These are phyloP conservation scores for Cutaneotrichosporon dermatis DNA, from an alignment of 1,284 basidiomycete genomes.

Conservation along the genomic window DNA sequence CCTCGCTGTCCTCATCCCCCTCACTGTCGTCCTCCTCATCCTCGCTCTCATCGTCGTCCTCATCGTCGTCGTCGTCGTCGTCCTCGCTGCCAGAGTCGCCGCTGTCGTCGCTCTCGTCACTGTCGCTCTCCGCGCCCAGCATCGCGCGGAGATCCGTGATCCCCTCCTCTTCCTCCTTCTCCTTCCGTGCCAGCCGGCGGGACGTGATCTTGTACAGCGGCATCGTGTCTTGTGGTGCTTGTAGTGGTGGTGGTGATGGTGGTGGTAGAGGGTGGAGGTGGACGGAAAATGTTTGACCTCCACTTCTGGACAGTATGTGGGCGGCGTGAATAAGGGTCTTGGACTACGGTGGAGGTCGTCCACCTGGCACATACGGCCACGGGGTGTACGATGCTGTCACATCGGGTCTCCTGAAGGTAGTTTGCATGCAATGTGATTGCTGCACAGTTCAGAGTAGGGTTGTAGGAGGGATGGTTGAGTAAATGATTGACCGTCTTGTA, in stretches of 20 bases:
- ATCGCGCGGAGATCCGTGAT: constrained; percentile 54
- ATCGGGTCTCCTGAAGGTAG: too few species aligned
- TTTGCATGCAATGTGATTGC: too few species aligned
- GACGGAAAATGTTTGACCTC: neutral
- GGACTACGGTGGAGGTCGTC: neutral
- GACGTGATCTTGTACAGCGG: constrained; percentile 75
- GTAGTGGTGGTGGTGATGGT: neutral
- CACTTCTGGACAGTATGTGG: neutral
- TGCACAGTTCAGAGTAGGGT: too few species aligned
- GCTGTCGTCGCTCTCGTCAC: constrained; percentile 12
- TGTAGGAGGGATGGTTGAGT: too few species aligned
- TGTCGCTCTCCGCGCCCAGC: constrained; percentile 59
- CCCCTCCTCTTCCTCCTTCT: constrained; percentile 63
- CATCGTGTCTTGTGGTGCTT: constrained; percentile 44
- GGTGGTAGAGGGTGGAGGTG: neutral
- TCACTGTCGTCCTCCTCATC: constrained; percentile 28
- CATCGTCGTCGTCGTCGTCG: constrained; percentile 7
- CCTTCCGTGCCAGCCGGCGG: constrained; percentile 61
- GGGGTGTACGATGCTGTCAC: too few species aligned
- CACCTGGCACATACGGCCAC: neutral
- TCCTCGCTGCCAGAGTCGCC: neutral
- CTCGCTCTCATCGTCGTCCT: constrained; percentile 34
- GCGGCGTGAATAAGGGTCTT: neutral
- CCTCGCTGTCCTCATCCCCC: constrained; percentile 20
- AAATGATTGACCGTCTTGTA: too few species aligned